Conservation (phyloP, 345 rosid genomes). For the Citrus australasica region DNA sequence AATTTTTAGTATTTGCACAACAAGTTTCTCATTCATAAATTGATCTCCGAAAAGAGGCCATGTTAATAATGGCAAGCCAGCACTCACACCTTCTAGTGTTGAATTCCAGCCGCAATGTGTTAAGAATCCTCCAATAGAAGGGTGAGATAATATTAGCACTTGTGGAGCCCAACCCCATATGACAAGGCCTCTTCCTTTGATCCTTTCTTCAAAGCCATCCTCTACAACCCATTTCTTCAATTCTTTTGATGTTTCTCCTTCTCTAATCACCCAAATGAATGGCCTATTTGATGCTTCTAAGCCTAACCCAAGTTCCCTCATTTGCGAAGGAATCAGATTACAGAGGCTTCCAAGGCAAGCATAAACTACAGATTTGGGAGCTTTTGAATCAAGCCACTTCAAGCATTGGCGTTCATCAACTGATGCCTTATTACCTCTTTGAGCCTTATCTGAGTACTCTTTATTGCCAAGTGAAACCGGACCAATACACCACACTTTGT, state of each 20-base stretch:
- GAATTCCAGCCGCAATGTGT: conserved; percentile 24
- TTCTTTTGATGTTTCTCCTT: neutral
- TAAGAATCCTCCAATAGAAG: conserved; percentile 16
- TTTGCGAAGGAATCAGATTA: conserved; percentile 7
- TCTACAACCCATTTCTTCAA: neutral
- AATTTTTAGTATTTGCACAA: neutral
- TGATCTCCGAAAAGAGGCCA: conserved; percentile 14
- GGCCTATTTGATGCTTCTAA: conserved; percentile 10
- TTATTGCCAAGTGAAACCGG: conserved; percentile 28
- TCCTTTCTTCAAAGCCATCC: conserved; percentile 14
- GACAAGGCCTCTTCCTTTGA: conserved; percentile 7
- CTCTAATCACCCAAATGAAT: conserved; percentile 7
- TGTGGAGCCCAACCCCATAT: conserved; percentile 22
- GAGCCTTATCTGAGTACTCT: conserved; percentile 12
- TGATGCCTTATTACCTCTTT: conserved; percentile 29
- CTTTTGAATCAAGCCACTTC: conserved; percentile 22
- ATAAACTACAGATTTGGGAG: conserved; percentile 9
- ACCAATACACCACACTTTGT: conserved; percentile 21
- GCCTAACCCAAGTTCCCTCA: conserved; percentile 15
- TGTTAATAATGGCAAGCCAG: conserved; percentile 10
- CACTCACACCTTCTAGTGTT: conserved; percentile 1
- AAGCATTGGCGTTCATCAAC: conserved; percentile 6
- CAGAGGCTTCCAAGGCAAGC: conserved; percentile 14
- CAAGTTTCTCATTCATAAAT: conserved; percentile 12
- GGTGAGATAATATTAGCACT: conserved; percentile 10